These are phyloP conservation scores for Byssochlamys sp. DNA, from an alignment of 2,329 filamentous ascomycete genomes.

Conservation along the genomic window DNA sequence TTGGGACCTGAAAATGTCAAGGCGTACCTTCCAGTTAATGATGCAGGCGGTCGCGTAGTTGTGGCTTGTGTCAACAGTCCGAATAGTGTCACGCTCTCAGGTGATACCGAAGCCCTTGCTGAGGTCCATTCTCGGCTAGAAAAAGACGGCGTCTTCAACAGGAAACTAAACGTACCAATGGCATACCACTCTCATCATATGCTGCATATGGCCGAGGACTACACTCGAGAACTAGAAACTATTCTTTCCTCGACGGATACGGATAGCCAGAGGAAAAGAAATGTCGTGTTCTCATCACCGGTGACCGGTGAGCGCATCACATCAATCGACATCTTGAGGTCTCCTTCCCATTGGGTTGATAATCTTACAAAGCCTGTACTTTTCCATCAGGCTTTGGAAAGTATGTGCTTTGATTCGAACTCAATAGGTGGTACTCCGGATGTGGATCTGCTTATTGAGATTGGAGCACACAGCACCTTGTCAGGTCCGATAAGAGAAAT, in stretches of 20 bases:
- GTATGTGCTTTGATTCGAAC: conserved; percentile 5
- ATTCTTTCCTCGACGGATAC: not conserved
- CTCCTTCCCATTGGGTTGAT: conserved; percentile 10
- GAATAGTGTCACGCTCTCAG: conserved; percentile 3
- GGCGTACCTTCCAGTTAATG: not conserved
- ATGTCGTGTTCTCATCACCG: not conserved
- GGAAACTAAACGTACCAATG: conserved; percentile 2
- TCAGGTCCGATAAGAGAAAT: conserved; percentile 13
- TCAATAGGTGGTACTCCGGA: not conserved
- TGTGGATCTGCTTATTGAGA: conserved; percentile 14
- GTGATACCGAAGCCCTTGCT: conserved; percentile 1
- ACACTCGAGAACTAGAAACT: not conserved
- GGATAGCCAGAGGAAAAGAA: not conserved
- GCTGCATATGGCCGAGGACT: not conserved
- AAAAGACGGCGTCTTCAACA: not conserved
- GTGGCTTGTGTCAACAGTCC: conserved; percentile 6
- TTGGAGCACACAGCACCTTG: conserved; percentile 24
- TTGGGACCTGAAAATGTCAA: conserved; percentile 1
- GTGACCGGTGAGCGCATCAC: not conserved
- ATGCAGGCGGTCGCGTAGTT: conserved; percentile 1
- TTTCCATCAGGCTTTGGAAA: conserved; percentile 11
- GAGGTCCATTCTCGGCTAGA: not conserved
- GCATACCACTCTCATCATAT: conserved; percentile 10
- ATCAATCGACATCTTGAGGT: not conserved
- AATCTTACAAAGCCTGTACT: conserved; percentile 15